A percentile compares a stretch with the other conserved stretches of the same genome.
Conservation (phyloP, 441 rosid genomes). For the Sinapis alba region DNA sequence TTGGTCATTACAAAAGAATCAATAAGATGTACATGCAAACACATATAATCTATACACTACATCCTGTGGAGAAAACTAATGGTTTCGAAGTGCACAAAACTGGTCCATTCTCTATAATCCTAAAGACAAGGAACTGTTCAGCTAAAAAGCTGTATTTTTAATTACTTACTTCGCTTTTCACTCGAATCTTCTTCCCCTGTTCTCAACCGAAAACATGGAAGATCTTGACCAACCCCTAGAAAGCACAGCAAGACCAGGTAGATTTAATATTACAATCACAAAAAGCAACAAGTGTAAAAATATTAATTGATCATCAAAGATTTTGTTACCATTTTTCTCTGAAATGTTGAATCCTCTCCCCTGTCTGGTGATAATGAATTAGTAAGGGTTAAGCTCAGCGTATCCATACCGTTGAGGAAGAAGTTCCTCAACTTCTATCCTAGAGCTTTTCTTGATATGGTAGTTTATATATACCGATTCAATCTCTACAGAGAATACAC, state of each 20-base stretch:
- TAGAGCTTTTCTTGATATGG: conserved; percentile 71
- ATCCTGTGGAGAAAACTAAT: conserved; percentile 6
- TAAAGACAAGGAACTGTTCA: conserved; percentile 13
- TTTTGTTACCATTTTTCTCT: not conserved
- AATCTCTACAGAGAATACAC: conserved; percentile 83
- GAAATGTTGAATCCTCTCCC: conserved; percentile 1
- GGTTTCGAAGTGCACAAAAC: conserved; percentile 10
- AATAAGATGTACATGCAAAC: conserved; percentile 22
- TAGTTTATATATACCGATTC: conserved; percentile 66
- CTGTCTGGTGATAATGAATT: conserved; percentile 31
- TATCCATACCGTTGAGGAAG: conserved; percentile 69
- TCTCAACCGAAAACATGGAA: not conserved
- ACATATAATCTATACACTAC: conserved; percentile 12
- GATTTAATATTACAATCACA: not conserved
- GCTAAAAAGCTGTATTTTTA: conserved; percentile 22
- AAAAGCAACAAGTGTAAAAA: not conserved
- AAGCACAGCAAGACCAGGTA: not conserved
- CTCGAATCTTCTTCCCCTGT: conserved; percentile 19
- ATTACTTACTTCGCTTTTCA: conserved; percentile 11
- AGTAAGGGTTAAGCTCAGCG: conserved; percentile 52
- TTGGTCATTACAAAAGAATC: conserved; percentile 31
- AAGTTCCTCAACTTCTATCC: conserved; percentile 90
- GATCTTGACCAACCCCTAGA: conserved; percentile 20
- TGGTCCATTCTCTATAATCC: conserved; percentile 35
- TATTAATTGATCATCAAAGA: not conserved